Evolutionary conservation across 257 asterid genomes (phyloP), one percentile per base, ranked within the genome.

Genomic region (Solanum chiquidenum): DNA sequence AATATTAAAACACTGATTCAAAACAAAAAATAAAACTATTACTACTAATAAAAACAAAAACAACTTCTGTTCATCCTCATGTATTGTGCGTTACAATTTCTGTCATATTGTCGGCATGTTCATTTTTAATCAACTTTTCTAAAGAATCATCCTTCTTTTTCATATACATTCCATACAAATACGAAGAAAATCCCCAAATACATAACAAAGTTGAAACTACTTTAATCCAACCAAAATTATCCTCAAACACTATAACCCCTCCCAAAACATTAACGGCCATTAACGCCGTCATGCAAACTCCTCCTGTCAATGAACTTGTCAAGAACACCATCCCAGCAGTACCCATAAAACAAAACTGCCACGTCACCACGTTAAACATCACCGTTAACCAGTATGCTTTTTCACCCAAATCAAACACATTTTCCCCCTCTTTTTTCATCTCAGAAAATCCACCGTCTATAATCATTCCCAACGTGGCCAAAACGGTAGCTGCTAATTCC

Each of bases 241-340:
- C 98, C 2, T 94, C 92, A 60, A 89, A 95, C 0, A 92, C 93
- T 87, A 89, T 85, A 49, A 95, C 97, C 0, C 98, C 98, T 0
- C 92, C 93, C 11, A 90, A n/a, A 1, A 95, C 95, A n/a, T 95
- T 95, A 34, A 88, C 73, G 2, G 90, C 93, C 92, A 93, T 33
- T 55, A 95, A 77, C 82, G 96, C 98, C 75, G 96, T 95, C 98
- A 91, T 92, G 93, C 98, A 95, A 1, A 94, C 89, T 90, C 96
- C 96, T 0, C 98, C 92, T 0, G 95, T 95, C 86, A 95, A 58
- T 64, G 98, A 94, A 86, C 98, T 90, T 71, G 98, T 95, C 87
- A 95, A 14, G 87, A 95, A 95, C 73, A 95, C 94, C 94, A 95
- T 91, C 6, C 96, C 98, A 2, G 98, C 96, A 0, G 98, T 96